Evolutionary conservation across 139 green algal genomes (phyloP).

Genomic region (Chlamydomonas sp.): DNA sequence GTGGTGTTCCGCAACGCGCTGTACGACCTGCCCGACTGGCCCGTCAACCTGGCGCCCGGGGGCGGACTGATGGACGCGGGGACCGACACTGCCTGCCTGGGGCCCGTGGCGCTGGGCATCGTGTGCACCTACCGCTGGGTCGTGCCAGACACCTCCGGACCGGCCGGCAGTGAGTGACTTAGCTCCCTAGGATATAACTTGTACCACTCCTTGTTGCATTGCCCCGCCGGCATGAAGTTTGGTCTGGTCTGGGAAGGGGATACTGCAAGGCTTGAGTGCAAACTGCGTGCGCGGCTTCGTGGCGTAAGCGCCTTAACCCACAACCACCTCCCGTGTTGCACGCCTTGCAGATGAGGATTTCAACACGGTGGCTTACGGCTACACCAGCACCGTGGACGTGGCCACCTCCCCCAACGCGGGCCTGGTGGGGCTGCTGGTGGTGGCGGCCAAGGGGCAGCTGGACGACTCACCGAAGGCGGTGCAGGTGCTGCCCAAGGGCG

Average conservation of each 20-base stretch:
- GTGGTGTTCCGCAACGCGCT: conserved; percentile 6
- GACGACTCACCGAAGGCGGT: no score
- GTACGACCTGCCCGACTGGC: background rate
- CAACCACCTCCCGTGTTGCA: background rate
- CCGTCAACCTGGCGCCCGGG: background rate
- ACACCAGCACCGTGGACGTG: conserved; percentile 4
- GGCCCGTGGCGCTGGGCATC: background rate
- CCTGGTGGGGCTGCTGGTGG: conserved; percentile 32
- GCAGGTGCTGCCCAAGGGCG: conserved; percentile 17
- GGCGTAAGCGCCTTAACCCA: no score
- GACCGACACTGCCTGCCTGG: background rate
- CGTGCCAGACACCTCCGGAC: conserved; percentile 15
- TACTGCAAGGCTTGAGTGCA: background rate
- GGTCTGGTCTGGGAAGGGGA: no score
- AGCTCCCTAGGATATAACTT: background rate
- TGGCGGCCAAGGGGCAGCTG: conserved; percentile 15
- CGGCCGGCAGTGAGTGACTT: background rate
- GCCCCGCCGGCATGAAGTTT: background rate
- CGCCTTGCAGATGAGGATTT: background rate
- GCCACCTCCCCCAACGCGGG: conserved; percentile 1
- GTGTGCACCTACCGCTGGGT: conserved; percentile 5
- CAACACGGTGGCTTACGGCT: conserved; percentile 8
- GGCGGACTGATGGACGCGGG: background rate
- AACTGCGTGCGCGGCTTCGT: background rate
- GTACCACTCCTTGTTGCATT: background rate